Base-by-base conservation (phyloP, 73 alveolate genomes). In the Tetrahymena elliotti region DNA sequence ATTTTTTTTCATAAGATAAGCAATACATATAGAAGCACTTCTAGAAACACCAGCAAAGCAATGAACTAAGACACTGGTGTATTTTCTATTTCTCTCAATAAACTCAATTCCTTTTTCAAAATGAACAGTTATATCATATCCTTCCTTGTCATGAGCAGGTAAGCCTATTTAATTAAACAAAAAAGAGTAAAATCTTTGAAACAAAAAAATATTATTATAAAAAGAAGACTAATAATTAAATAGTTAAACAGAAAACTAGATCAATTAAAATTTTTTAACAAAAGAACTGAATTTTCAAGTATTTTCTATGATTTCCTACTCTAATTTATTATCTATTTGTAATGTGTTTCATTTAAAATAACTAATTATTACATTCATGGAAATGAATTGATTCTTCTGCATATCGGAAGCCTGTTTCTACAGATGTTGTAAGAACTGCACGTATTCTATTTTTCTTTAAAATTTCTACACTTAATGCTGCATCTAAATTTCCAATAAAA, bases 31-130 rank as follows among this genome's bases (percentile, higher is more conserved):
- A 3, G 98, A 84, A 93, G 97, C 99, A 39, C 98, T 95, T 54
- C 99, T 53, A 18, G 97, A 93, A 83, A 96, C 96, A n/a, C 99
- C 99, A 31, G 98, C 99, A 33, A 97, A 97, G 39, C 99, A 97
- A 93, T 97, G 99, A 33, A 96, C 99, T 31, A 97, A 93, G 33
- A 97, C 98, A 35, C 96, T 95, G 47, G 96, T 96, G 94, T 93
- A 98, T 94, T 93, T 94, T 13, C 96, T 39, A 94, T 99, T 99
- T 94, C 98, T 93, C 39, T 95, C 96, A 54, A 97, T 97, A 82
- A 95, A 97, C 53, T 96, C 95, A 22, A 95, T 88, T 6, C 97
- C 94, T 37, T 97, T 96, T 53, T 94, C 95, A 54, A 97, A 94
- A 83, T 97, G 98, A 82, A 95, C 34, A 4, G 84, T 83, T 22